phyloP scores from a whole-genome alignment of 805 yeast species.

The Candida caryicola region DNA sequence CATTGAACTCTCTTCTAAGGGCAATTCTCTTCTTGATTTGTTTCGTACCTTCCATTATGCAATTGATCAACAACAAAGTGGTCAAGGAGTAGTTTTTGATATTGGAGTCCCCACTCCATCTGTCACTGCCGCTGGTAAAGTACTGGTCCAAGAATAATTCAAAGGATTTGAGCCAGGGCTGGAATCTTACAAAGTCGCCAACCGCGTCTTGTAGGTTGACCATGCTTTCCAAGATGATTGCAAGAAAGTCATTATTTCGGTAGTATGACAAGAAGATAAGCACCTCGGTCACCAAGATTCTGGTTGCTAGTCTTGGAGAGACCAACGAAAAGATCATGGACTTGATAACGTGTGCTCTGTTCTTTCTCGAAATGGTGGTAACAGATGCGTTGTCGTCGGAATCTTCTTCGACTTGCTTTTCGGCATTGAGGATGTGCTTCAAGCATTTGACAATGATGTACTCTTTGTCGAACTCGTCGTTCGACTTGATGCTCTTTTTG shows the following conservation, averaged over 20 bases:
- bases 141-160: constrained; percentile 35
- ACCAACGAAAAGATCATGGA: constrained; percentile 37
- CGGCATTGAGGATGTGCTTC: constrained; percentile 31
- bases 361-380: constrained; percentile 13
- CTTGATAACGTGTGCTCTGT: constrained; percentile 33
- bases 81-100: constrained; percentile 35
- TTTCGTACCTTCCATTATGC: constrained; percentile 28
- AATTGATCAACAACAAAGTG: constrained; percentile 35
- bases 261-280: constrained; percentile 34
- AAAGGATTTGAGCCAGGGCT: constrained; percentile 40
- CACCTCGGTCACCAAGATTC: constrained; percentile 41
- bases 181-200: constrained; percentile 36
- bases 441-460: constrained; percentile 37
- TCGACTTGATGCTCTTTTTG: constrained; percentile 42
- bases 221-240: constrained; percentile 31
- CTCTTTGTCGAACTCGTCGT: constrained; percentile 43
- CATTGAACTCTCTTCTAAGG: constrained; percentile 35
- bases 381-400: constrained; percentile 8
- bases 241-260: constrained; percentile 23
- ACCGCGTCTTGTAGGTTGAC: constrained; percentile 30
- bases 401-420: constrained; percentile 15
- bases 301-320: constrained; percentile 40
- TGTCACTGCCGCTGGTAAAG: constrained; percentile 13
- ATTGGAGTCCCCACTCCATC: constrained; percentile 16
- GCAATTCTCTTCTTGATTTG: constrained; percentile 25